Evolutionary conservation across 441 rosid species (phyloP).

Genomic region (Flueggea neowawraea): DNA sequence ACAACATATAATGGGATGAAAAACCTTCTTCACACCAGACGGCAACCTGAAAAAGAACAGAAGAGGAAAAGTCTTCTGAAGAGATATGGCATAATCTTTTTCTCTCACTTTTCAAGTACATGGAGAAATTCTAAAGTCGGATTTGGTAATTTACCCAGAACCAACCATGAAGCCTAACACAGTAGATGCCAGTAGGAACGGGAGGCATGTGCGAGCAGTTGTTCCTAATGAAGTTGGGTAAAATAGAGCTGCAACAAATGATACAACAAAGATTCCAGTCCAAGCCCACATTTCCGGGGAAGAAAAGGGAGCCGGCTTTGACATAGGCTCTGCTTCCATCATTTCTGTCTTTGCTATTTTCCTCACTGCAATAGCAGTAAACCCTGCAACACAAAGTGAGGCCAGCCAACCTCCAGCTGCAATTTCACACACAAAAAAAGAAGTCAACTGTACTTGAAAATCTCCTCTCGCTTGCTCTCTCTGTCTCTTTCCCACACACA

Average conservation of each 20-base stretch:
- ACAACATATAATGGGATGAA: slow-evolving; percentile 93
- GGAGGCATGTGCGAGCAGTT: slow-evolving; percentile 81
- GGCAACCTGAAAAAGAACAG: slow-evolving; percentile 57
- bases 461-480: no score
- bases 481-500: no score
- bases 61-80: no score
- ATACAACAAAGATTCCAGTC: slow-evolving; percentile 67
- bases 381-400: slow-evolving; percentile 90
- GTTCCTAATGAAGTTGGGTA: slow-evolving; percentile 77
- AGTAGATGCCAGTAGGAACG: slow-evolving; percentile 89
- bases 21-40: slow-evolving; percentile 59
- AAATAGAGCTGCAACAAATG: slow-evolving; percentile 62
- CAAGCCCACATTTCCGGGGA: slow-evolving; percentile 65
- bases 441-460: background rate
- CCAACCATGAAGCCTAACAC: slow-evolving; percentile 91
- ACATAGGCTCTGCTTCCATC: slow-evolving; percentile 94
- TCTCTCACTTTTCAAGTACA: background rate
- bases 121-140: background rate
- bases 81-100: background rate
- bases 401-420: slow-evolving; percentile 97
- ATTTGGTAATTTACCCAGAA: slow-evolving; percentile 57
- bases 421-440: slow-evolving; percentile 6
- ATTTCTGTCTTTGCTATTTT: slow-evolving; percentile 82
- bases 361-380: slow-evolving; percentile 80
- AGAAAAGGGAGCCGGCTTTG: slow-evolving; percentile 80